Percentiles rank a stretch among this genome's conserved stretches.
Conservation (phyloP, 2,329 filamentous ascomycete genomes). For the Exophiala mesophila region DNA sequence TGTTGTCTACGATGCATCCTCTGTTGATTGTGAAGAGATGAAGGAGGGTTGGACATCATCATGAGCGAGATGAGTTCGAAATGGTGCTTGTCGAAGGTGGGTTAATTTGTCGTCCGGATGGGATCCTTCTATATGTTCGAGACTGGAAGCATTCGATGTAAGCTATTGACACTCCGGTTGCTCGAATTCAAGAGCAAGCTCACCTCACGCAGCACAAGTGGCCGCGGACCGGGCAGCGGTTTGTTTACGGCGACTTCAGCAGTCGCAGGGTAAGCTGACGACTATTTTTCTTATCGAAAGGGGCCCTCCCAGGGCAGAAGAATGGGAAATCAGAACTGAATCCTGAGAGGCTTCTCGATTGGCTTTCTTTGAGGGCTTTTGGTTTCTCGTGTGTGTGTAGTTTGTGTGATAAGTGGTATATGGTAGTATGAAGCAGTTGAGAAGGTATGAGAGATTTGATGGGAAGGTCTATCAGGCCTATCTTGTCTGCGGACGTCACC, state of each 20-base stretch:
- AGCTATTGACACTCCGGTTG: no score
- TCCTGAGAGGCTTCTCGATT: slow-evolving; percentile 25
- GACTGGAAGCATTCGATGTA: no score
- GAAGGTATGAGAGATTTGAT: slow-evolving; percentile 8
- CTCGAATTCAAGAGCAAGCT: no score
- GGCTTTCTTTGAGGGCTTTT: slow-evolving; percentile 13
- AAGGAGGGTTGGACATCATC: slow-evolving; percentile 75
- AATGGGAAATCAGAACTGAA: slow-evolving; percentile 14
- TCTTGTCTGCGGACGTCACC: slow-evolving; percentile 7
- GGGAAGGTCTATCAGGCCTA: slow-evolving; percentile 6
- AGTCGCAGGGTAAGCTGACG: slow-evolving; percentile 24
- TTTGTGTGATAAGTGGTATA: slow-evolving; percentile 7
- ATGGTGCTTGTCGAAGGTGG: slow-evolving; percentile 41
- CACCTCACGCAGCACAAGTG: slow-evolving; percentile 81
- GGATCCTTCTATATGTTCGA: slow-evolving; percentile 40
- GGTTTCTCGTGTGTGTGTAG: slow-evolving; percentile 1
- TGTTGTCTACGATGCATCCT: slow-evolving; percentile 80
- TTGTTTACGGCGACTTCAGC: slow-evolving; percentile 19
- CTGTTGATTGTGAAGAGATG: slow-evolving; percentile 67
- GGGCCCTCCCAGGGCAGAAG: slow-evolving; percentile 26
- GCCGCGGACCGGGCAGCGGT: slow-evolving; percentile 67
- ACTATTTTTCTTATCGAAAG: slow-evolving; percentile 16
- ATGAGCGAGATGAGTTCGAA: slow-evolving; percentile 67
- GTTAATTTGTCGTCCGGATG: slow-evolving; percentile 45
- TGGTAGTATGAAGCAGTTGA: slow-evolving; percentile 9